Evolutionary conservation across 352 stramenopile species (phyloP).

Genomic region (Plasmopara viticola): DNA sequence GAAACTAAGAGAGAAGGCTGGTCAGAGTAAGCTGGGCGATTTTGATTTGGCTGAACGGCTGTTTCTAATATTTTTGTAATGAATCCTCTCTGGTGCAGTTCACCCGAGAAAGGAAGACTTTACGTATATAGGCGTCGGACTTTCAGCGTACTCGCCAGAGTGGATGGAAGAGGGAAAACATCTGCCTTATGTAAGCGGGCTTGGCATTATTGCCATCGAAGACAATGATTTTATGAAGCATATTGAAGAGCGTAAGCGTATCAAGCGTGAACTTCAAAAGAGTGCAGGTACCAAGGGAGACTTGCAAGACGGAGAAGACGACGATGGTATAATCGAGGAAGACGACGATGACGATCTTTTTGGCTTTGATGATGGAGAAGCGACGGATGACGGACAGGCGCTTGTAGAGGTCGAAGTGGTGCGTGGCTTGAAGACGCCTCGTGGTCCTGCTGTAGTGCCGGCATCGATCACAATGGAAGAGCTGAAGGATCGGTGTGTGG

Average conservation of each 20-base stretch:
- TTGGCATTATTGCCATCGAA: slow-evolving; percentile 47
- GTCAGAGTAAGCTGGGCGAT: slow-evolving; percentile 15
- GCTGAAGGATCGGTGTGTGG: slow-evolving; percentile 24
- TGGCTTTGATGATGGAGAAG: slow-evolving; percentile 28
- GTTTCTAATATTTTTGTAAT: neutral
- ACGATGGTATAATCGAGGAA: slow-evolving; percentile 20
- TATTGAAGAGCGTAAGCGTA: slow-evolving; percentile 61
- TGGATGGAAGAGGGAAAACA: slow-evolving; percentile 54
- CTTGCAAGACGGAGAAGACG: slow-evolving; percentile 33
- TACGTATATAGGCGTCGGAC: slow-evolving; percentile 47
- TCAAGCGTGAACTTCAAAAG: slow-evolving; percentile 45
- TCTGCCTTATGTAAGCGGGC: slow-evolving; percentile 43
- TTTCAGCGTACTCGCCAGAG: slow-evolving; percentile 52
- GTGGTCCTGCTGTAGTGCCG: slow-evolving; percentile 34
- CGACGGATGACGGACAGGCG: slow-evolving; percentile 30
- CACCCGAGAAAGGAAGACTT: slow-evolving; percentile 45
- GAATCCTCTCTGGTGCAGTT: slow-evolving; percentile 16
- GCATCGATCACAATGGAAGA: slow-evolving; percentile 43
- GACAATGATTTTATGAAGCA: slow-evolving; percentile 48
- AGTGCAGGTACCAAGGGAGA: slow-evolving; percentile 23
- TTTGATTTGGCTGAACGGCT: neutral
- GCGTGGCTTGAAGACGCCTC: slow-evolving; percentile 31
- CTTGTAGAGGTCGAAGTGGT: slow-evolving; percentile 49
- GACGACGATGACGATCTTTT: slow-evolving; percentile 36
- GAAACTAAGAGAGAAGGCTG: slow-evolving; percentile 35